Evolutionary conservation across 1,139 yeast species (phyloP).

Genomic region (Kodamaea sp.): DNA sequence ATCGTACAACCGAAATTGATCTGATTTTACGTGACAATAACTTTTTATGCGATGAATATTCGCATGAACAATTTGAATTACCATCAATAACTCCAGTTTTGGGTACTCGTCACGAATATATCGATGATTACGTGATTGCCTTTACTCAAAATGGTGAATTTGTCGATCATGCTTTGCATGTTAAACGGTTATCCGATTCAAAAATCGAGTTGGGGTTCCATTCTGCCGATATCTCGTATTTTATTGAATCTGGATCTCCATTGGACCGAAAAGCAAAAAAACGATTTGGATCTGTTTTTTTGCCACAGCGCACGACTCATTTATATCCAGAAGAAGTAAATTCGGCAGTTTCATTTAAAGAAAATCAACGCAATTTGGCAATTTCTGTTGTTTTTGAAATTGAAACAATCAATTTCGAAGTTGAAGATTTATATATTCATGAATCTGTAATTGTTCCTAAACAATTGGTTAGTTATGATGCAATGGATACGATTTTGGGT

Average conservation of each 20-base stretch:
- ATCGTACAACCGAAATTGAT: constrained; percentile 75
- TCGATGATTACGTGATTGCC: constrained; percentile 62
- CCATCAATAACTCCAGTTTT: constrained; percentile 37
- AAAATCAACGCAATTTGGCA: constrained; percentile 60
- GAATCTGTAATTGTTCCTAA: constrained; percentile 69
- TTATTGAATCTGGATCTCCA: constrained; percentile 64
- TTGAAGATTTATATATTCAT: constrained; percentile 74
- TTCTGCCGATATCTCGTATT: constrained; percentile 73
- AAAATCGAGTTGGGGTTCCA: constrained; percentile 77
- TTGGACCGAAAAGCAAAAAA: constrained; percentile 89
- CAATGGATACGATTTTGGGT: constrained; percentile 47
- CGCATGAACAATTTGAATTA: constrained; percentile 44
- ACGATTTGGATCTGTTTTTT: constrained; percentile 83
- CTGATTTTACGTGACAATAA: constrained; percentile 91
- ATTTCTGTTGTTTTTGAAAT: constrained; percentile 81
- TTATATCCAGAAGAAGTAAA: constrained; percentile 68
- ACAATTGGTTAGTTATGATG: constrained; percentile 47
- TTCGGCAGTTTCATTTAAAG: constrained; percentile 58
- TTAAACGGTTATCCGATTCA: constrained; percentile 54
- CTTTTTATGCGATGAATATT: constrained; percentile 83
- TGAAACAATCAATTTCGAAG: constrained; percentile 68
- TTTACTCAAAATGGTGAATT: constrained; percentile 57
- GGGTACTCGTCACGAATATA: constrained; percentile 41
- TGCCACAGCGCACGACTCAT: constrained; percentile 74
- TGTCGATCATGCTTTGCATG: constrained; percentile 79